A percentile compares a stretch with the other conserved stretches of the same genome.
phyloP scores from a whole-genome alignment of 2,329 filamentous ascomycete species.

The Aspergillus pseudotamarii region DNA sequence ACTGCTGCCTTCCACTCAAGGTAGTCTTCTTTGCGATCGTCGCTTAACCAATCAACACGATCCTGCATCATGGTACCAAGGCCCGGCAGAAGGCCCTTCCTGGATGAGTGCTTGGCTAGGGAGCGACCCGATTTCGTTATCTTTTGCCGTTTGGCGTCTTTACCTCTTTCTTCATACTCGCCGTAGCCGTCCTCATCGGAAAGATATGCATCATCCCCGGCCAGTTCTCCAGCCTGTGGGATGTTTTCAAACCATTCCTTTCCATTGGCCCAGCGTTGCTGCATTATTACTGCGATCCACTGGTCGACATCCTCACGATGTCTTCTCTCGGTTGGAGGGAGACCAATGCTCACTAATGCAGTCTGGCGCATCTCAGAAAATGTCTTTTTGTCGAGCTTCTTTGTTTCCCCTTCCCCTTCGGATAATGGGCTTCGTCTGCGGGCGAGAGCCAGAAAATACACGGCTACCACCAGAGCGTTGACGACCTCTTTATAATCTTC shows the following conservation, averaged over 20 bases:
- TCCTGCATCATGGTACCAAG: slow-evolving; percentile 56
- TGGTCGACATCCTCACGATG: slow-evolving; percentile 59
- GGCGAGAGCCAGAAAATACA: slow-evolving; percentile 50
- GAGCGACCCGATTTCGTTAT: slow-evolving; percentile 14
- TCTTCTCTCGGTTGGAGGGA: slow-evolving; percentile 46
- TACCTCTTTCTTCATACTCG: slow-evolving; percentile 34
- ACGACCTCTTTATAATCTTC: slow-evolving; percentile 46
- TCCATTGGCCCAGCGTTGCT: slow-evolving; percentile 55
- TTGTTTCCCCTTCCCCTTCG: slow-evolving; percentile 19
- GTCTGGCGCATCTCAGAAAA: slow-evolving; percentile 45
- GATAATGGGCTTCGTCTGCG: slow-evolving; percentile 49
- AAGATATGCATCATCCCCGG: slow-evolving; percentile 36
- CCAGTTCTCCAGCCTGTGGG: slow-evolving; percentile 39
- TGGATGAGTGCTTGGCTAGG: slow-evolving; percentile 21
- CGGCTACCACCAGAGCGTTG: slow-evolving; percentile 42
- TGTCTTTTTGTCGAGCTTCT: slow-evolving; percentile 45
- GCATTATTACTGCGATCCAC: slow-evolving; percentile 61
- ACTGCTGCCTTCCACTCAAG: slow-evolving; percentile 48
- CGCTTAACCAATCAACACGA: slow-evolving; percentile 50
- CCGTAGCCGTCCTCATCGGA: slow-evolving; percentile 39
- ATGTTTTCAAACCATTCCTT: slow-evolving; percentile 70
- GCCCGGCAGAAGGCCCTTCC: slow-evolving; percentile 47
- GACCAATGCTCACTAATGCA: slow-evolving; percentile 38
- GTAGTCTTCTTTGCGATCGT: slow-evolving; percentile 47
- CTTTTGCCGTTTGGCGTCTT: slow-evolving; percentile 30